Percentiles rank a stretch among this genome's conserved stretches.
Evolutionary conservation across 2,329 filamentous ascomycete species (phyloP).

Genomic region (Penicillium sp.): DNA sequence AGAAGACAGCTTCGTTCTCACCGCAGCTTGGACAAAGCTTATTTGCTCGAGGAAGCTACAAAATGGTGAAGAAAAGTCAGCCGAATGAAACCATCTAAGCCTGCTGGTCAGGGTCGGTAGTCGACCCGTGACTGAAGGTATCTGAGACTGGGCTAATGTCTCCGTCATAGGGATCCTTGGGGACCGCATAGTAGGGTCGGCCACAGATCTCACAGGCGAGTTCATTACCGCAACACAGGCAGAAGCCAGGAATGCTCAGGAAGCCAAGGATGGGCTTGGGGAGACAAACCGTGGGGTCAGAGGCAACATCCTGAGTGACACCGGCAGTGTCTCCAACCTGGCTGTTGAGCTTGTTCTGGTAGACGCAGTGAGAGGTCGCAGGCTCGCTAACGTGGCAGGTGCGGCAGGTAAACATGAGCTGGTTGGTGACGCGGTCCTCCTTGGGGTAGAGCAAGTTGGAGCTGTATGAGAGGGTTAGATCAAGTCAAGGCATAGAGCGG

Average conservation of each 20-base stretch:
- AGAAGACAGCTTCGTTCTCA: conserved; percentile 92
- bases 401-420: conserved; percentile 91
- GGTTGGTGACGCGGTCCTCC: conserved; percentile 82
- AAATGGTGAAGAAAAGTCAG: conserved; percentile 33
- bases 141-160: conserved; percentile 12
- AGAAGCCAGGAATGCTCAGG: conserved; percentile 44
- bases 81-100: conserved; percentile 30
- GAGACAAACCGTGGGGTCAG: conserved; percentile 95
- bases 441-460: conserved; percentile 98
- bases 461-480: conserved; percentile 49
- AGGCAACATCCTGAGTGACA: conserved; percentile 94
- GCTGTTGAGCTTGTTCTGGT: conserved; percentile 90
- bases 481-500: conserved; percentile 20
- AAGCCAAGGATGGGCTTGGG: conserved; percentile 34
- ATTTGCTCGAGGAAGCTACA: conserved; percentile 85
- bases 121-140: background rate
- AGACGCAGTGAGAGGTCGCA: conserved; percentile 87
- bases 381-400: conserved; percentile 91
- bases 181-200: conserved; percentile 32
- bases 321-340: conserved; percentile 93
- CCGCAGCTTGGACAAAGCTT: conserved; percentile 83
- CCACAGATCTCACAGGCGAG: conserved; percentile 60
- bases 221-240: conserved; percentile 62
- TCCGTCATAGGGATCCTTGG: conserved; percentile 23
- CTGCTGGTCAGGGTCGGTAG: conserved; percentile 12